Evolutionary conservation across 73 alveolate species (phyloP).

Genomic region (Paramecium sonneborni): DNA sequence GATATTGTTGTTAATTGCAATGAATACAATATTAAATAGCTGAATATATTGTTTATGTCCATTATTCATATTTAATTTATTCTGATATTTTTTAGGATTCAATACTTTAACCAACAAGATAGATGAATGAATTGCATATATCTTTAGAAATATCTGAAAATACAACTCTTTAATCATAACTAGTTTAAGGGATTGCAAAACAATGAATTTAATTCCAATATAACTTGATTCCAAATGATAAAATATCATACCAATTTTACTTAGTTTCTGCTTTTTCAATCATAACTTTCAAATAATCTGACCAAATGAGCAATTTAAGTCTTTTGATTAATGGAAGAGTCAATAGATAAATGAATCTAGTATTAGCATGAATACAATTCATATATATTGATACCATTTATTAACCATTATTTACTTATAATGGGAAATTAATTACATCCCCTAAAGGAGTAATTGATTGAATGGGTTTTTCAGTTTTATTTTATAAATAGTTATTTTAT

Average conservation of each 20-base stretch:
- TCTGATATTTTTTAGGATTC: neutral
- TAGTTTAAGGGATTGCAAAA: slow-evolving; percentile 11
- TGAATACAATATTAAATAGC: slow-evolving; percentile 53
- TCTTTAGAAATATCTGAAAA: slow-evolving; percentile 33
- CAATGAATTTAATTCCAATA: slow-evolving; percentile 46
- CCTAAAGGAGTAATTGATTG: neutral
- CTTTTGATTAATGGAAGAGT: slow-evolving; percentile 12
- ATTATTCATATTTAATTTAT: neutral
- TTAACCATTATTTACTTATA: neutral
- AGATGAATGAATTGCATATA: neutral
- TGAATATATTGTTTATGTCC: slow-evolving; percentile 22
- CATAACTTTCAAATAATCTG: slow-evolving; percentile 26
- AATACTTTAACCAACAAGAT: slow-evolving; percentile 32
- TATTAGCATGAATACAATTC: neutral
- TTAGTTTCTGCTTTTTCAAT: slow-evolving; percentile 29
- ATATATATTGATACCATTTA: neutral
- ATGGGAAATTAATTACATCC: neutral
- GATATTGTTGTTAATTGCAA: slow-evolving; percentile 8
- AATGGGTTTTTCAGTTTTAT: neutral
- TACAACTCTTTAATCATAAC: slow-evolving; percentile 33
- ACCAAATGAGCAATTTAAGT: slow-evolving; percentile 9
- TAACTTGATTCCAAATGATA: slow-evolving; percentile 3
- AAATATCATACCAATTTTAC: slow-evolving; percentile 28
- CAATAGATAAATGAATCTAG: neutral
- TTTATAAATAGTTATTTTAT: neutral